Percentiles rank a stretch among this genome's conserved stretches.
These are phyloP conservation scores for Penicillium nucicola DNA, from an alignment of 495 filamentous ascomycete species.

Conservation along the genomic window DNA sequence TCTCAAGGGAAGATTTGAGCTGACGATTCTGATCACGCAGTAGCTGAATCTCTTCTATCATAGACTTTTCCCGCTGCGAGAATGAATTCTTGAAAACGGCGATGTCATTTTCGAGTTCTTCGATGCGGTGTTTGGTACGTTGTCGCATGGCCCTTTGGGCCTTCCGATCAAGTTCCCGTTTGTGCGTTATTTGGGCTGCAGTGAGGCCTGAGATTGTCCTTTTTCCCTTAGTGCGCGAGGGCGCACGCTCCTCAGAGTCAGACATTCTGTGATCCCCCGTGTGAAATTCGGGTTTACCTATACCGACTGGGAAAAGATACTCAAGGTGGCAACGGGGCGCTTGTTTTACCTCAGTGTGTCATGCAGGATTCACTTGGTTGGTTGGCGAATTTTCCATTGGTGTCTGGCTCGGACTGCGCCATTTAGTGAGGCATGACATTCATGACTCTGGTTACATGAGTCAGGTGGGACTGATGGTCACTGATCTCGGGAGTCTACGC, in stretches of 20 bases:
- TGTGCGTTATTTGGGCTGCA: slow-evolving; percentile 4
- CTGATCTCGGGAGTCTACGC: too few relatives aligned
- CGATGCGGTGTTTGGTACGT: not conserved
- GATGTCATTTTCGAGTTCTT: slow-evolving; percentile 8
- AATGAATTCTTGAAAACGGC: not conserved
- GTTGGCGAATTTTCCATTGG: too few relatives aligned
- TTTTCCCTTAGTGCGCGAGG: not conserved
- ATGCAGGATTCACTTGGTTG: too few relatives aligned
- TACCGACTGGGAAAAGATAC: too few relatives aligned
- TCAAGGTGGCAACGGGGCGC: too few relatives aligned
- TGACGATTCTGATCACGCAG: slow-evolving; percentile 4
- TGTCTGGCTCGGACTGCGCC: too few relatives aligned
- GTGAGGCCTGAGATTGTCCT: not conserved
- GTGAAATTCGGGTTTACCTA: too few relatives aligned
- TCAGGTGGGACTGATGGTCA: too few relatives aligned
- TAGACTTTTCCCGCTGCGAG: not conserved
- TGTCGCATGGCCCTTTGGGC: slow-evolving; percentile 6
- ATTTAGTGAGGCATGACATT: too few relatives aligned
- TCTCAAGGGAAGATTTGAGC: slow-evolving; percentile 2
- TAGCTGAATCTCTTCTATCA: slow-evolving; percentile 5
- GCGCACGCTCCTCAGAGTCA: not conserved
- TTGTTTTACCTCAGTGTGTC: too few relatives aligned
- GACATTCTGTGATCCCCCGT: too few relatives aligned
- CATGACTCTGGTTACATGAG: too few relatives aligned
- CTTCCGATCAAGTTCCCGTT: slow-evolving; percentile 9